Conservation (phyloP, 2,329 filamentous ascomycete species). For the Drechmeria coniospora region DNA sequence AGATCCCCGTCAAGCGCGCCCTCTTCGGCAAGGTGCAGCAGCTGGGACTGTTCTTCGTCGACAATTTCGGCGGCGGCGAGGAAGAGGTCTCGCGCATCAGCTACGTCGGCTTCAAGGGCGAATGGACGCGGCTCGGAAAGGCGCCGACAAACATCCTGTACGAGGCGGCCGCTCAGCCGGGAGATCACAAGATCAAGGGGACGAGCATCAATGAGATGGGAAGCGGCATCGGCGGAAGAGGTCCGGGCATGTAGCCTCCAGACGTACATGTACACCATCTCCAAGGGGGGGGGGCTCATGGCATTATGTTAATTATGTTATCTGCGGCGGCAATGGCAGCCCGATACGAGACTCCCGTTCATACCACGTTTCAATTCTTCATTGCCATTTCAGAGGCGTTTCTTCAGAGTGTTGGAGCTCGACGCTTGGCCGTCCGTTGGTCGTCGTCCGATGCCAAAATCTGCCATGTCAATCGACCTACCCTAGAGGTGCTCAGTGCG, state of each 20-base stretch:
- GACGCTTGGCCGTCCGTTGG: too few species aligned
- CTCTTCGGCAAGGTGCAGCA: slow-evolving; percentile 75
- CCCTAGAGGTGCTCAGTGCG: slow-evolving; percentile 1
- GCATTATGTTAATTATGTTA: too few species aligned
- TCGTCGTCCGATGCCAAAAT: too few species aligned
- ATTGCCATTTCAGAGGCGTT: too few species aligned
- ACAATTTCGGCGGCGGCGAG: slow-evolving; percentile 72
- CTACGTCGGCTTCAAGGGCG: slow-evolving; percentile 86
- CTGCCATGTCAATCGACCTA: slow-evolving; percentile 1
- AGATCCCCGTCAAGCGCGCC: slow-evolving; percentile 75
- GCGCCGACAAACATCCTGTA: slow-evolving; percentile 72
- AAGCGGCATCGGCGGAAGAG: slow-evolving; percentile 32
- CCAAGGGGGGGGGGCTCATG: too few species aligned
- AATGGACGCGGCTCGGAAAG: slow-evolving; percentile 70
- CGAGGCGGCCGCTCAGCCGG: slow-evolving; percentile 84
- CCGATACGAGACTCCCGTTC: too few species aligned
- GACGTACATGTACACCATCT: too few species aligned
- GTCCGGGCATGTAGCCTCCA: slow-evolving; percentile 17
- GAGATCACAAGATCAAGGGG: slow-evolving; percentile 61
- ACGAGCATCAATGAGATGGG: slow-evolving; percentile 38
- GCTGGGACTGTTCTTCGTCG: slow-evolving; percentile 74
- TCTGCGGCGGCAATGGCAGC: too few species aligned
- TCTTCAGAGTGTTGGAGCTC: too few species aligned
- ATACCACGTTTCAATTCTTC: too few species aligned
- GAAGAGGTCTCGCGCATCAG: slow-evolving; percentile 65